Evolutionary conservation across 441 rosid species (phyloP).

Genomic region (Corymbia calophylla): DNA sequence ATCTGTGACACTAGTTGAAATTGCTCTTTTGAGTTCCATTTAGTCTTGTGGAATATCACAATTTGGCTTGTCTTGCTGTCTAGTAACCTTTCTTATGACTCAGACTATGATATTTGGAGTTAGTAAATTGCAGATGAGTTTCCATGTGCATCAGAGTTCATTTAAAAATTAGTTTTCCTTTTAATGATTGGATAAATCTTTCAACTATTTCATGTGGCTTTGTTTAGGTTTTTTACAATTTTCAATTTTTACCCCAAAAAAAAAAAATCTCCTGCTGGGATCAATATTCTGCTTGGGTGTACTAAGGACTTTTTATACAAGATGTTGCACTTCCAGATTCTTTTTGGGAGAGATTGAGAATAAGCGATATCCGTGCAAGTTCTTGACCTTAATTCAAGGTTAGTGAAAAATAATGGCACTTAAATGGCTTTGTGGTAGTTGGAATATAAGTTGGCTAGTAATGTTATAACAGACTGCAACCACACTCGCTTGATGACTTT

Average conservation of each 20-base stretch:
- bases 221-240: background rate
- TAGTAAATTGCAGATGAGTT: background rate
- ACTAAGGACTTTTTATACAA: background rate
- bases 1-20: background rate
- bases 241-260: background rate
- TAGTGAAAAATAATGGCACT: background rate
- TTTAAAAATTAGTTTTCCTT: background rate
- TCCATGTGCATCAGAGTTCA: background rate
- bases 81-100: background rate
- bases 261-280: background rate
- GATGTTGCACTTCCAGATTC: background rate
- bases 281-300: background rate
- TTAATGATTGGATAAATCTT: background rate
- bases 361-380: background rate
- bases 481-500: background rate
- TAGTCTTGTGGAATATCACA: background rate
- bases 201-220: background rate
- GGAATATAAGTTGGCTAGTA: background rate
- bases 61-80: background rate
- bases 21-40: background rate
- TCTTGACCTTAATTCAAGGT: background rate
- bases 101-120: background rate
- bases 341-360: background rate
- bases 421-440: background rate
- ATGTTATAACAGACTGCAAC: background rate